Conservation (phyloP, 345 rosid genomes). For the Kernera saxatilis region DNA sequence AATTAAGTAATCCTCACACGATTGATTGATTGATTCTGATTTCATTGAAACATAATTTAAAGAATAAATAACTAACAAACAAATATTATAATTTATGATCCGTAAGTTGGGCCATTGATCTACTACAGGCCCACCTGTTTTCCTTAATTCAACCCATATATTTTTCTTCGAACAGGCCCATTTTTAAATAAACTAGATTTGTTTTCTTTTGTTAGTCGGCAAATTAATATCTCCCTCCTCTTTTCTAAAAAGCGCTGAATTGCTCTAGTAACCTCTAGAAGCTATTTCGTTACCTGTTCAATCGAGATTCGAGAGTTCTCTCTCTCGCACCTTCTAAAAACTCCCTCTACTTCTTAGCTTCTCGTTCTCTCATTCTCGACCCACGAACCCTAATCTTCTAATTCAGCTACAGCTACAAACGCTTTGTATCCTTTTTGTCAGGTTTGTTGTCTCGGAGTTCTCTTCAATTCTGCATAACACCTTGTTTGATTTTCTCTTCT, state of each 20-base stretch:
- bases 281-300: background rate
- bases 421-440: background rate
- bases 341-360: background rate
- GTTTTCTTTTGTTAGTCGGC: background rate
- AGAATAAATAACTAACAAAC: background rate
- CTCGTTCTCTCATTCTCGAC: background rate
- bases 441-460: background rate
- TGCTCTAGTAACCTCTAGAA: conserved; percentile 53
- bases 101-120: background rate
- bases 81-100: no score
- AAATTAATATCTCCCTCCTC: conserved; percentile 7
- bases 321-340: conserved; percentile 22
- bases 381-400: background rate
- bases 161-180: background rate
- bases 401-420: background rate
- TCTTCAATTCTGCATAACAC: background rate
- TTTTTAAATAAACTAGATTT: background rate
- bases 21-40: background rate
- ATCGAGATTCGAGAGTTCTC: no score
- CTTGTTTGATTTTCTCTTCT: background rate
- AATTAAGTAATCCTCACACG: no score
- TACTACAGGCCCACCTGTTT: background rate
- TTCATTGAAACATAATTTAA: background rate
- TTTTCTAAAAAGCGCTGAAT: conserved; percentile 4
- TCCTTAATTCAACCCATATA: background rate